Base-by-base conservation (phyloP, 2,329 filamentous ascomycete genomes). In the Neofusicoccum laricinum region DNA sequence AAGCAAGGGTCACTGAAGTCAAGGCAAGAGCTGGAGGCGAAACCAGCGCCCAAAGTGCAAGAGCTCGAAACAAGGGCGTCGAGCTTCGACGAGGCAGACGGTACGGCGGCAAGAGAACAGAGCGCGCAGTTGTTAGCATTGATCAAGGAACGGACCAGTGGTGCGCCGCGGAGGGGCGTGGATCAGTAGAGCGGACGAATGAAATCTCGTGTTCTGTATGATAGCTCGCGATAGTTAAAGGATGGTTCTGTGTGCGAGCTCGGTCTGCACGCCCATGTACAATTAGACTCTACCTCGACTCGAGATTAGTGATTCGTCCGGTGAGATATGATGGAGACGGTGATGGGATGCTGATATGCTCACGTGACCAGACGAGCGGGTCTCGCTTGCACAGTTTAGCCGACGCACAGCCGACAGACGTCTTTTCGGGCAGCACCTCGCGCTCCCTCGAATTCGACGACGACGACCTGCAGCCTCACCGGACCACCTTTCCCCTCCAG, bases 381-480 rank as follows among this genome's bases (percentile, higher is more conserved):
- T 4, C 61, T 63, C 61, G 61, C 61, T 63, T 63, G 61, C 4
- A n/a, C 3, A 7, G 34, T 53, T 63, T 55, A n/a, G 40, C 61
- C 61, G 61, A 63, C 55, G 55, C 55, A 59, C 61, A 63, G 30
- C 61, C 61, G 40, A 21, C 30, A 40, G 49, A 53, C 61, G 17
- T 46, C 61, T 55, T 63, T 63, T 63, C 40, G 32, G 40, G 11
- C 40, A 36, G 5, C 21, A 51, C 38, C 10, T 49, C 34, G 41
- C 19, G 32, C 43, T 49, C 8, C 41, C 30, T 53, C 17, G 51
- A 48, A n/a, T 19, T 19, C 53, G 63, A 64, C 63, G 46, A 64
- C 63, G 63, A 64, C 63, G 53, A 64, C 63, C 53, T 34, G 48
- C 61, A 51, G 46, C 63, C 63, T 45, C 53, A 49, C 55, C 55